Evolutionary conservation across 352 stramenopile genomes (phyloP), one percentile per base, ranked within the genome.

Genomic region (Phytopythium mirpurense): DNA sequence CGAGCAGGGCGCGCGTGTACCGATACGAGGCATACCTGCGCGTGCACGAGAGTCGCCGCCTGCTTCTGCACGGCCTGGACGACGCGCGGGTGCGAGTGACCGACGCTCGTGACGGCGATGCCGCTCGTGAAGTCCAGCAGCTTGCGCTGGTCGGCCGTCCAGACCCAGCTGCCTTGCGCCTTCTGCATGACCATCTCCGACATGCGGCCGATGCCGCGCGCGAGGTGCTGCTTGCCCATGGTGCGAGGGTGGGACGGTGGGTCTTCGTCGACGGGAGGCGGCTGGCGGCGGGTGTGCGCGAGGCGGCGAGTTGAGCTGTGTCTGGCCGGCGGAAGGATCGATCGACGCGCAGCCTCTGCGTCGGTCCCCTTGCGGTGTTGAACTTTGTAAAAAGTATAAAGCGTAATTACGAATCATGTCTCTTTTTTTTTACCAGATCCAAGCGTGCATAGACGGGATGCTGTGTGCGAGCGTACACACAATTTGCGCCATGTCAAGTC

Each of bases 121-220:
- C 91, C 93, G 52, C 79, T 95, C 21, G 90, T 96, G 58, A 98
- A 96, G 70, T 98, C 93, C 44, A 96, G 70, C 42, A 93, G 63
- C 69, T 93, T 96, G 63, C 85, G 73, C 41, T 47, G 41, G 59
- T 97, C 87, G 45, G 74, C 61, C 23, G 87, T 97, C 67, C 70
- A 93, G 59, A 98, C 62, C 71, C 83, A 97, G 50, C 68, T 88
- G 41, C 89, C 89, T 35, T 95, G 79, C 65, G 68, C 91, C 55
- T 90, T 81, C 44, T 71, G 70, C 72, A 93, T 89, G 62, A 93
- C 58, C 65, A 94, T 79, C 45, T 94, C 72, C 46, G 86, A 83
- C 78, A 93, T 90, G 71, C 84, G 81, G 54, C 86, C 80, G 51
- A 93, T 72, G 68, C 84, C 78, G 49, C 82, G 79, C 32, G 71